Evolutionary conservation across 352 stramenopile genomes (phyloP).

Genomic region (Globisporangium parvum): DNA sequence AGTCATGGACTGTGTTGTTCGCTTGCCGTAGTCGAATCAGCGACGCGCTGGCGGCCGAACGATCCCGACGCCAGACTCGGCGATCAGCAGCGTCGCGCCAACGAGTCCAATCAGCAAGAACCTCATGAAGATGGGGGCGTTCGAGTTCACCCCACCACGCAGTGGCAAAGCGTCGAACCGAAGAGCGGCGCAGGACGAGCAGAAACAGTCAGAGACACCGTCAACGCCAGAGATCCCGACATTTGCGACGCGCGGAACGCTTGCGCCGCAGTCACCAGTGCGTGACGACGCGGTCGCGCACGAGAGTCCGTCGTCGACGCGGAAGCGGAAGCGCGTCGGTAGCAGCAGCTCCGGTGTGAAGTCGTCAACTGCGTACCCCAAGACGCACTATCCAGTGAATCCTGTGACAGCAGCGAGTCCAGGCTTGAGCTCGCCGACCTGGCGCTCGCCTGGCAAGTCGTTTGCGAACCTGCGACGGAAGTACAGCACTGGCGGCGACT

Average conservation of each 20-base stretch:
- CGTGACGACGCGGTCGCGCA: neutral
- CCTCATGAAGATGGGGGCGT: constrained; percentile 76
- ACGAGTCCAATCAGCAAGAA: constrained; percentile 71
- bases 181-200: constrained; percentile 10
- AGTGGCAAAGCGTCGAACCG: constrained; percentile 18
- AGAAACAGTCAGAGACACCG: constrained; percentile 27
- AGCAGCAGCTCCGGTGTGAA: too few species aligned
- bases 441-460: constrained; percentile 13
- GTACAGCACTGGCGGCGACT: constrained; percentile 46
- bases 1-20: neutral
- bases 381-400: constrained; percentile 36
- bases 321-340: constrained; percentile 46
- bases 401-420: constrained; percentile 16
- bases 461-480: constrained; percentile 57
- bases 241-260: constrained; percentile 45
- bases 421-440: constrained; percentile 10
- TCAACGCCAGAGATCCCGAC: constrained; percentile 40
- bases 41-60: constrained; percentile 9
- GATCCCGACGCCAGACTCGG: constrained; percentile 49
- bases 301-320: constrained; percentile 18
- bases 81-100: constrained; percentile 67
- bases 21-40: constrained; percentile 15
- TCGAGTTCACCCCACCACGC: constrained; percentile 63
- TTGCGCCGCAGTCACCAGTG: constrained; percentile 12
- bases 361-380: constrained; percentile 31